Evolutionary conservation across 2,329 filamentous ascomycete species (phyloP).

Genomic region (Aspergillus flavus): DNA sequence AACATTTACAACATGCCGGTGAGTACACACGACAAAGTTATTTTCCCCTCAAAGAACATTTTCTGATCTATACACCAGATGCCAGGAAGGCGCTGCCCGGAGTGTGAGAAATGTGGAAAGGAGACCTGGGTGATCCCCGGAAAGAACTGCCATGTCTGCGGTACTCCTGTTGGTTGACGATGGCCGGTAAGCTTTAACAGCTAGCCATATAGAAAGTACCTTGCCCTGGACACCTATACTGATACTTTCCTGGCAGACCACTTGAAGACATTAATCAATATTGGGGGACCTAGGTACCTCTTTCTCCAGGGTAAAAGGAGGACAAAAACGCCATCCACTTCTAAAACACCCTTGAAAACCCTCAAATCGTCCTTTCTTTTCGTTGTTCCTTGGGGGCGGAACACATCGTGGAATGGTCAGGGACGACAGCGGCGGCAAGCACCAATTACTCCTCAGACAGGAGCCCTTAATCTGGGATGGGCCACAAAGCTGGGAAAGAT

Average conservation of each 20-base stretch:
- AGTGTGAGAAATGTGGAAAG: slow-evolving; percentile 36
- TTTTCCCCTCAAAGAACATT: slow-evolving; percentile 1
- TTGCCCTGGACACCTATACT: not conserved
- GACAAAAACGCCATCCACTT: not conserved
- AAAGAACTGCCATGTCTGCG: slow-evolving; percentile 48
- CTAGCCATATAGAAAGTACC: not conserved
- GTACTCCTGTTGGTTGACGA: slow-evolving; percentile 35
- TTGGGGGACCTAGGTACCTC: not conserved
- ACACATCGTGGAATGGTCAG: not conserved
- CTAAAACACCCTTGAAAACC: not conserved
- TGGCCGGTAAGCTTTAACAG: not conserved
- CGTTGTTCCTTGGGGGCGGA: not conserved
- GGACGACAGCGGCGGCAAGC: not conserved
- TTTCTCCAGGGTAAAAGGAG: not conserved
- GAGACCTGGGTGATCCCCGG: slow-evolving; percentile 51
- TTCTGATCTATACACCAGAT: slow-evolving; percentile 33
- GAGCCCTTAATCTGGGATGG: not conserved
- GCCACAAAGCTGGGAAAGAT: not conserved
- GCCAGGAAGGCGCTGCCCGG: slow-evolving; percentile 49
- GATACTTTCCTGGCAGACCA: not conserved
- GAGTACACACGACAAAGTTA: not conserved
- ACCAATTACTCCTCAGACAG: not conserved
- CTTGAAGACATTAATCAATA: not conserved
- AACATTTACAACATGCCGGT: slow-evolving; percentile 14
- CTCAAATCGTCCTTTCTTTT: not conserved